phyloP scores from a whole-genome alignment of 306 rosid genomes.

The Cucurbita maxima region DNA sequence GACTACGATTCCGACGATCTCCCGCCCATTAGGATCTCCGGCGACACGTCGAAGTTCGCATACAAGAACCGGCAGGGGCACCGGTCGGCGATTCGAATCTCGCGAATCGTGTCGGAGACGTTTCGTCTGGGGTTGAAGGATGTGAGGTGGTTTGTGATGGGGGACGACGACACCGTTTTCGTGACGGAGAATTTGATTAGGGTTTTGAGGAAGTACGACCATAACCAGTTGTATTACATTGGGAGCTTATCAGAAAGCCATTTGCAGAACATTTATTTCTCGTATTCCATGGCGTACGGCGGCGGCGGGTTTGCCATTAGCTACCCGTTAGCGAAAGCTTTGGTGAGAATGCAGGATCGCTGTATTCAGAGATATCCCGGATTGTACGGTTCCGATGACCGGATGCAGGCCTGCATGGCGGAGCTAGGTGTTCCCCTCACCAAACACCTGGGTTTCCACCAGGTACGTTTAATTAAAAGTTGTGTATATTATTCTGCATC shows the following conservation, averaged over 20 bases:
- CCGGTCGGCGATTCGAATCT: conserved; percentile 85
- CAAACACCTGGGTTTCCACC: conserved; percentile 89
- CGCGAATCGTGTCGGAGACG: conserved; percentile 81
- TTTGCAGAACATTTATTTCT: conserved; percentile 80
- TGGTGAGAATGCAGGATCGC: conserved; percentile 63
- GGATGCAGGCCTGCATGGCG: conserved; percentile 98
- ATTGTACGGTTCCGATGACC: conserved; percentile 89
- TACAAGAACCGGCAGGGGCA: conserved; percentile 75
- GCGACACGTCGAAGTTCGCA: conserved; percentile 41
- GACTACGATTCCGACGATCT: conserved; percentile 8
- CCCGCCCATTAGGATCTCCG: conserved; percentile 55
- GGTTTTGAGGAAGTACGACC: conserved; percentile 57
- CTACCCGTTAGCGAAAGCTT: conserved; percentile 51
- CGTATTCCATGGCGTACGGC: conserved; percentile 93
- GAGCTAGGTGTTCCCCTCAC: conserved; percentile 99
- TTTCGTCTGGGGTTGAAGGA: conserved; percentile 45
- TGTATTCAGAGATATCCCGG: conserved; percentile 76
- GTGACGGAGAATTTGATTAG: conserved; percentile 57
- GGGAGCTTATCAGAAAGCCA: conserved; percentile 89
- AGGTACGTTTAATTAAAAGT: conserved; percentile 18
- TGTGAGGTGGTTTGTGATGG: conserved; percentile 93
- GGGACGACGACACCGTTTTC: conserved; percentile 94
- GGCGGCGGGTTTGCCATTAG: conserved; percentile 96
- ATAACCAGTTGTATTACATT: conserved; percentile 59
- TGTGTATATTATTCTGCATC: too few species aligned